These are phyloP conservation scores for Caryopteris hybrid DNA, from an alignment of 305 asterid genomes.

Conservation along the genomic window DNA sequence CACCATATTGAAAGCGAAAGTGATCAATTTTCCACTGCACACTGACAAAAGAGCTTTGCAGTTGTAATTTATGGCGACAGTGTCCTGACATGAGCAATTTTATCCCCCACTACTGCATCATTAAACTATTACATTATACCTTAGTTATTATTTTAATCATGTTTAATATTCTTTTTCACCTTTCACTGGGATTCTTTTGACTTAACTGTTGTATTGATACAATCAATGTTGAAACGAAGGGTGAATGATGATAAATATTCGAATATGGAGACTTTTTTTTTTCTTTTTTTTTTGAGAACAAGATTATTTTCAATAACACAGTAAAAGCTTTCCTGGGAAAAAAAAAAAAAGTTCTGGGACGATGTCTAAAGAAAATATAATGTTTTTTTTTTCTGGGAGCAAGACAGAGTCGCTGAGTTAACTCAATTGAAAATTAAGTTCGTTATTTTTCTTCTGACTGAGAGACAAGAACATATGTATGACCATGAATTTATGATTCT, in stretches of 20 bases:
- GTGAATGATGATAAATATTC: neutral
- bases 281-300: neutral
- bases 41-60: conserved; percentile 26
- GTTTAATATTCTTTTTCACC: neutral
- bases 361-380: too few relatives aligned
- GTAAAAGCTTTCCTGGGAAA: too few relatives aligned
- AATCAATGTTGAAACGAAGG: neutral
- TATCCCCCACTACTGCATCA: neutral
- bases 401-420: neutral
- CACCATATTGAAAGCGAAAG: too few relatives aligned
- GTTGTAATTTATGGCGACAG: conserved; percentile 23
- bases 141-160: neutral
- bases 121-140: neutral
- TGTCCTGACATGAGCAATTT: neutral
- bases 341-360: neutral
- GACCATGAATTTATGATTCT: neutral
- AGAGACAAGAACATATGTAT: neutral
- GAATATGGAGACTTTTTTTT: neutral
- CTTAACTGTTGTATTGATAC: conserved; percentile 8
- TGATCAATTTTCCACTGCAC: too few relatives aligned
- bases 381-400: neutral
- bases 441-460: neutral
- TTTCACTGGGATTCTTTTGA: too few relatives aligned
- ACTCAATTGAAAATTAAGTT: neutral
- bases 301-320: neutral